Conservation (phyloP, 2,329 filamentous ascomycete genomes). For the Arthrobotrys musiformis region DNA sequence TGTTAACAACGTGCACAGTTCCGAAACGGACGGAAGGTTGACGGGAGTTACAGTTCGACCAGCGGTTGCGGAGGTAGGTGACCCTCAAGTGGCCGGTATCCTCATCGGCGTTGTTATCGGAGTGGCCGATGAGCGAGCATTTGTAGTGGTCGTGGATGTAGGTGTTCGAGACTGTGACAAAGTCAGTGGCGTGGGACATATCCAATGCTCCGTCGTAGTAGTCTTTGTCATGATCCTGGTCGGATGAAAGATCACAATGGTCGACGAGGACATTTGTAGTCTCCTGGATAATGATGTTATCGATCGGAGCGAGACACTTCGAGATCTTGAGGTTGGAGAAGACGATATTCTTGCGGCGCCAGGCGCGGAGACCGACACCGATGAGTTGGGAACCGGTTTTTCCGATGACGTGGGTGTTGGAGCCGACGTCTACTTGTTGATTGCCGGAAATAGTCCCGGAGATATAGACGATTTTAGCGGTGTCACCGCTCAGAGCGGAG, state of each 20-base stretch:
- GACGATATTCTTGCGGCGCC: slow-evolving; percentile 70
- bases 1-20: slow-evolving; percentile 72
- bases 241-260: slow-evolving; percentile 73
- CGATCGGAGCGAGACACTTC: slow-evolving; percentile 69
- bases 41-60: slow-evolving; percentile 71
- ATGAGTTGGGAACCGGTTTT: slow-evolving; percentile 60
- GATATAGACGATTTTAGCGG: slow-evolving; percentile 65
- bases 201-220: slow-evolving; percentile 75
- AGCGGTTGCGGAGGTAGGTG: slow-evolving; percentile 75
- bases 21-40: slow-evolving; percentile 74
- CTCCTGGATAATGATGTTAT: slow-evolving; percentile 71
- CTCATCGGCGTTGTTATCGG: slow-evolving; percentile 43
- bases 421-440: slow-evolving; percentile 64
- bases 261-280: slow-evolving; percentile 74
- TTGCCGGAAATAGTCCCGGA: slow-evolving; percentile 65
- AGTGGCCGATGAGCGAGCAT: slow-evolving; percentile 40
- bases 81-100: slow-evolving; percentile 69
- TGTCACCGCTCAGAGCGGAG: slow-evolving; percentile 62
- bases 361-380: slow-evolving; percentile 68
- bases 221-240: slow-evolving; percentile 72
- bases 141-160: slow-evolving; percentile 51
- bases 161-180: slow-evolving; percentile 66
- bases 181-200: slow-evolving; percentile 73
- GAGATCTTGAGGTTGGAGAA: slow-evolving; percentile 72
- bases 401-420: slow-evolving; percentile 68